Evolutionary conservation across 495 filamentous ascomycete species (phyloP), one percentile per base, ranked within the genome.

Genomic region (Sphaerosporella brunnea): DNA sequence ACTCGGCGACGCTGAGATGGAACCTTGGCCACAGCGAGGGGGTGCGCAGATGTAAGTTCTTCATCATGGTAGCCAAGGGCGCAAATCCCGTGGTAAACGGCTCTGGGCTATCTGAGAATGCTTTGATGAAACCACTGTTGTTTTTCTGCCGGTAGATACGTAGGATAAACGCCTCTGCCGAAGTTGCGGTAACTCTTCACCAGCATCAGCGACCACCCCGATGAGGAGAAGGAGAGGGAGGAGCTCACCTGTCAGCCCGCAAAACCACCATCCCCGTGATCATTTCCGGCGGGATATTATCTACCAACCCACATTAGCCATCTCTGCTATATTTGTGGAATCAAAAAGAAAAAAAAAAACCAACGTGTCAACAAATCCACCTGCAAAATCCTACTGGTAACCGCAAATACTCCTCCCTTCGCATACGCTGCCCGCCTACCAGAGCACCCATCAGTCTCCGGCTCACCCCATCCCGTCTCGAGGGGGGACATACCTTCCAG

Each of bases 1-100:
- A 82, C 53, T 86, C 77, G 0, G 83, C 82, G 2, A 97, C 84
- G 2, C 79, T 77, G 36, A 93, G 72, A 58, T 96, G 88, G 55
- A 94, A 97, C n/a, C 90, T 74, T 8, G 90, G 90, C 80, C 90
- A 97, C 7, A 97, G 64, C 0, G 85, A 84, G 9, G 80, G 78
- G 53, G 85, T 93, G 15, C 81, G 77, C 10, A 97, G 71, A 57
- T 96, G 95, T 19, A 96, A 62, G 52, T 96, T 96, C 21, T 81
- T 74, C 75, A 97, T 78, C 78, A 92, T 93, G 35, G 77, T 88
- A 4, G 82, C 74, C 30, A 97, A 66, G 1, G 92, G 90, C 4
- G 86, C 75, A 62, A 94, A 96, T 2, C 87, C 90, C 1, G 75
- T 75, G 0, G 82, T 82, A 53, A 97, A 94, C 2, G 87, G 80